Base-by-base conservation (phyloP, 2,329 filamentous ascomycete species). In the Ophiostoma quercus region DNA sequence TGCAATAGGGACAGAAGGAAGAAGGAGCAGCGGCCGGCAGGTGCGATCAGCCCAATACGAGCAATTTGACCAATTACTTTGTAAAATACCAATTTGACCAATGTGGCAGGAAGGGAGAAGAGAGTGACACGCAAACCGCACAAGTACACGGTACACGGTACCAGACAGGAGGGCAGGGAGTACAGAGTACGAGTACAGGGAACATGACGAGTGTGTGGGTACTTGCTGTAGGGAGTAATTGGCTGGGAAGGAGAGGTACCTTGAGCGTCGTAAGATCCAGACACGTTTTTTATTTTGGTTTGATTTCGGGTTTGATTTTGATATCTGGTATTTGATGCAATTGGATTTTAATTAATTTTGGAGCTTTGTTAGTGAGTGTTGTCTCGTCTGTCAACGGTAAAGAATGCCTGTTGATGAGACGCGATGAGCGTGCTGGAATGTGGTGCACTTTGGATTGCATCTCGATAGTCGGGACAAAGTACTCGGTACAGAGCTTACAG, bases 191-290 rank as follows among this genome's bases (percentile, higher is more conserved):
- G 7, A 12, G 19, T 57, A 41, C 57, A 62, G 57, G 57, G 57
- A 32, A 62, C 57, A 62, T 32, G 51, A 57, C 51, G 51, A 57
- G 51, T 22, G 51, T 57, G 25, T 32, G 57, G 57, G 14, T 62
- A 62, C 57, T 16, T 57, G 14, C 57, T 62, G 6, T 32, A 32
- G 57, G n/a, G 25, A 62, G 57, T 25, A 32, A 16, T 16, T 29
- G 5, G 57, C 57, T 32, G 9, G n/a, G n/a, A 32, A 62, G 22
- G 54, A 32, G 22, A 32, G 25, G n/a, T 57, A 62, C 25, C 22
- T 62, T 12, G 25, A 29, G 57, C 57, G 57, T 62, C 57, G 57
- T 32, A 60, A 29, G 54, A 14, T 16, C 14, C 14, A 25, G 25
- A 62, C 57, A 25, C 57, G 51, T 57, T 57, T 54, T 16, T 29